phyloP scores from a whole-genome alignment of 2,329 filamentous ascomycete species.

The Microcera coccophila region DNA sequence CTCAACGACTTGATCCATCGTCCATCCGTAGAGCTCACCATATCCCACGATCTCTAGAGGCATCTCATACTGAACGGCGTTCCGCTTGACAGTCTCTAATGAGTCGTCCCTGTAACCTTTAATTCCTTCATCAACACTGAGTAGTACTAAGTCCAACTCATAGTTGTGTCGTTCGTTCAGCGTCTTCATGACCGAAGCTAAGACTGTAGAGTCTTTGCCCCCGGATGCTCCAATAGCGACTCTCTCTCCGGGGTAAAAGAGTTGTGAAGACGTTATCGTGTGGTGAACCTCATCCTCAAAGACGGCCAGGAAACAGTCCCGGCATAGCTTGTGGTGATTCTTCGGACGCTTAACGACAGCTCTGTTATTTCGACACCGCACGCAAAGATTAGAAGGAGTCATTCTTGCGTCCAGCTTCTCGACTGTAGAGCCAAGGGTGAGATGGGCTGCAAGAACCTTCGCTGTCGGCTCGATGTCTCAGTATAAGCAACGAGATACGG shows the following conservation, averaged over 20 bases:
- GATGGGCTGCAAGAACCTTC: too few relatives aligned
- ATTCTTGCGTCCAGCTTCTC: too few relatives aligned
- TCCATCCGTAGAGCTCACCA: constrained; percentile 93
- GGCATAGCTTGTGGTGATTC: constrained; percentile 91
- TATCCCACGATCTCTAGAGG: constrained; percentile 89
- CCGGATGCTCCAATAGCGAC: constrained; percentile 95
- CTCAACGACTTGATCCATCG: constrained; percentile 97
- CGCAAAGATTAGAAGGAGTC: constrained; percentile 67
- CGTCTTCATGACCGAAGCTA: constrained; percentile 91
- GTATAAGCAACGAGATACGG: too few relatives aligned
- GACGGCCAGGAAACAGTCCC: constrained; percentile 75
- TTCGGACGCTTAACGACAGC: constrained; percentile 92
- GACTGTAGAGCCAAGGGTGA: too few relatives aligned
- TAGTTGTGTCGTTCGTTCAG: constrained; percentile 88
- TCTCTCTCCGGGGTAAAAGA: constrained; percentile 79
- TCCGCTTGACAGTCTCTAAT: constrained; percentile 92
- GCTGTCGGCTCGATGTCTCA: too few relatives aligned
- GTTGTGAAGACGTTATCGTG: constrained; percentile 75
- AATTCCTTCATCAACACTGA: constrained; percentile 96
- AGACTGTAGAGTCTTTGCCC: constrained; percentile 94
- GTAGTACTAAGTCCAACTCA: constrained; percentile 75
- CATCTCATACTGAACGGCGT: constrained; percentile 87
- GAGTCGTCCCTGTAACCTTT: constrained; percentile 95
- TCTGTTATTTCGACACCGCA: constrained; percentile 68
- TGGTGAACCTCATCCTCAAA: constrained; percentile 95